Base-by-base conservation (phyloP, 495 filamentous ascomycete genomes). In the Cudoniella acicularis region DNA sequence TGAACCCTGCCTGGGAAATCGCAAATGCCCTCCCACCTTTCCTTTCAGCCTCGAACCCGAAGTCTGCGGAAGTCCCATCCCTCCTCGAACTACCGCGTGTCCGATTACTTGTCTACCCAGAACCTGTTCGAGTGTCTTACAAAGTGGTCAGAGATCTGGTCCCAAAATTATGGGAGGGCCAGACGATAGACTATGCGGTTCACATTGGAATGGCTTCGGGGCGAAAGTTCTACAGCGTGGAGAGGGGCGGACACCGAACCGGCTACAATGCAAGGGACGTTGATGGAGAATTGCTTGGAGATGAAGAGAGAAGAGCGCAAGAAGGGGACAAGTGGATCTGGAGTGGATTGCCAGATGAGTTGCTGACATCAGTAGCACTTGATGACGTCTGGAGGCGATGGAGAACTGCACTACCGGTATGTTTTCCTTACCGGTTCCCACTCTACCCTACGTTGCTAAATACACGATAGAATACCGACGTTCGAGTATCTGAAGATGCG, bases 141-240 rank as follows among this genome's bases (percentile, higher is more conserved):
- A 67, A 74, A 10, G 75, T 76, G n/a, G 84, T 93, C 0, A 79
- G 82, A 25, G 70, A 74, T 27, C 59, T 82, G 0, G 72, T 92
- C 10, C 91, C 91, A 1, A 61, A 59, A 13, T 77, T 92, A n/a
- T 83, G 66, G 66, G 55, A 51, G 17, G 56, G 54, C 6, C 49
- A 41, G 54, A 77, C 75, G 43, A 80, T 87, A 20, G 87, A 91
- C 69, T 70, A 87, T 20, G 77, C 86, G 11, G 70, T 96, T 3
- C 89, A 93, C 67, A 87, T 96, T 57, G 91, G 91, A 40, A 89
- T 95, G 76, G 89, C 91, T 0, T 81, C 87, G 0, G 85, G 86
- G 25, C 75, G 87, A 20, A 72, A 69, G 0, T 84, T 82, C 55
- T 95, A 90, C 69, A 81, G 81, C 1, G 72, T 93, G 3, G 91